Conservation (phyloP, 2,329 filamentous ascomycete species). For the Verticillium nonalfalfae region DNA sequence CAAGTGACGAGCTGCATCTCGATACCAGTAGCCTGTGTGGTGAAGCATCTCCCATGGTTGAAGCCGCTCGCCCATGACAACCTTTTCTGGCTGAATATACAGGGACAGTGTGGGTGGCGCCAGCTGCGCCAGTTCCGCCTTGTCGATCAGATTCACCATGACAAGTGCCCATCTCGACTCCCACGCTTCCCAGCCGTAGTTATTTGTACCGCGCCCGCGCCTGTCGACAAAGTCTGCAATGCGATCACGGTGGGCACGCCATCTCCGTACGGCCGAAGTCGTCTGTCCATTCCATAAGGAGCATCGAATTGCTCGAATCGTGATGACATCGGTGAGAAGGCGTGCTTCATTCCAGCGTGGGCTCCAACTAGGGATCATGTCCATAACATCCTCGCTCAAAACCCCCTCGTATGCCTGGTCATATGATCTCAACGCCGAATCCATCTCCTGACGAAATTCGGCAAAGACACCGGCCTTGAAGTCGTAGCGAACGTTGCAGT, state of each 20-base stretch:
- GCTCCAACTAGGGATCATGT: constrained; percentile 84
- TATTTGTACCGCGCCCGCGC: constrained; percentile 76
- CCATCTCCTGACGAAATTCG: constrained; percentile 90
- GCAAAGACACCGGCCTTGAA: constrained; percentile 88
- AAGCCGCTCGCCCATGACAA: constrained; percentile 48
- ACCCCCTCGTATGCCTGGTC: constrained; percentile 81
- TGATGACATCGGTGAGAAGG: constrained; percentile 74
- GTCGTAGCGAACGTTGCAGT: constrained; percentile 92
- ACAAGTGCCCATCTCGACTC: constrained; percentile 65
- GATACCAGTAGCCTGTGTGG: constrained; percentile 63
- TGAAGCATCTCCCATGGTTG: constrained; percentile 60
- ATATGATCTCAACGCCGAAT: constrained; percentile 77
- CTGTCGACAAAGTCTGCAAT: constrained; percentile 74
- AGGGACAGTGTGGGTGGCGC: constrained; percentile 34
- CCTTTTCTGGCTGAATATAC: constrained; percentile 53
- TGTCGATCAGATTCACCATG: constrained; percentile 56
- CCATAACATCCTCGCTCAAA: constrained; percentile 76
- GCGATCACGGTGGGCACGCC: constrained; percentile 70
- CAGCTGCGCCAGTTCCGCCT: constrained; percentile 44
- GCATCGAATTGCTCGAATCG: constrained; percentile 76
- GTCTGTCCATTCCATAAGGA: constrained; percentile 73
- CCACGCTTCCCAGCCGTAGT: constrained; percentile 94
- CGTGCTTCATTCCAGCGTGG: constrained; percentile 89
- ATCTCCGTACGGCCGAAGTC: constrained; percentile 73
- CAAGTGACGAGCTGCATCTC: constrained; percentile 51